A percentile compares a stretch with the other conserved stretches of the same genome.
Conservation (phyloP, 2,329 filamentous ascomycete genomes). For the Talaromyces funiculosus region DNA sequence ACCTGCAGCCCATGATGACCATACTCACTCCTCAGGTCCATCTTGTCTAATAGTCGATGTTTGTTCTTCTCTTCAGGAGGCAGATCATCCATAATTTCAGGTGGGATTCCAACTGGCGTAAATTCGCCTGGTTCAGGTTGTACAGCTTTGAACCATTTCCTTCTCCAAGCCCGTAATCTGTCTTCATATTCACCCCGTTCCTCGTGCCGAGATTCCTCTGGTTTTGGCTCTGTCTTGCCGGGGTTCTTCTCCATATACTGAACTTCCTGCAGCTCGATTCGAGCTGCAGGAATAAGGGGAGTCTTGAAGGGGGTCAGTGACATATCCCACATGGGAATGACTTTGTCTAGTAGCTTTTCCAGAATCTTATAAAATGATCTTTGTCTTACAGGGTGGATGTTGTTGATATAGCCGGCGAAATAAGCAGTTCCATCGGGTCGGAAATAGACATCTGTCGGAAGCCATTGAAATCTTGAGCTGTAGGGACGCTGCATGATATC, state of each 20-base stretch:
- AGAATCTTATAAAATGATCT: constrained; percentile 33
- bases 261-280: constrained; percentile 27
- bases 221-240: constrained; percentile 11
- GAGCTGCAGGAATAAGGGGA: constrained; percentile 27
- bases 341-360: constrained; percentile 30
- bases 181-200: constrained; percentile 21
- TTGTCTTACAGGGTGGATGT: constrained; percentile 37
- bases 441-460: constrained; percentile 38
- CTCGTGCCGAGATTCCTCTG: constrained; percentile 17
- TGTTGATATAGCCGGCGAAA: constrained; percentile 43
- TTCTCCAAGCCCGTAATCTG: constrained; percentile 22
- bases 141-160: constrained; percentile 19
- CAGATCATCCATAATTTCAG: constrained; percentile 23
- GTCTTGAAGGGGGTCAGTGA: constrained; percentile 28
- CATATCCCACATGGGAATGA: constrained; percentile 24
- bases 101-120: constrained; percentile 27
- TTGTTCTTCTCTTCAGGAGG: constrained; percentile 21
- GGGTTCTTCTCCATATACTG: constrained; percentile 22
- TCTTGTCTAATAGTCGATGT: constrained; percentile 23
- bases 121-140: constrained; percentile 27
- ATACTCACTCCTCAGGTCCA: constrained; percentile 34
- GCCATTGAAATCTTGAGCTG: constrained; percentile 41
- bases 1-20: constrained; percentile 50
- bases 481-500: constrained; percentile 26
- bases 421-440: constrained; percentile 23